Evolutionary conservation across 2,329 filamentous ascomycete species (phyloP).

Genomic region (Neopestalotiopsis rosae): DNA sequence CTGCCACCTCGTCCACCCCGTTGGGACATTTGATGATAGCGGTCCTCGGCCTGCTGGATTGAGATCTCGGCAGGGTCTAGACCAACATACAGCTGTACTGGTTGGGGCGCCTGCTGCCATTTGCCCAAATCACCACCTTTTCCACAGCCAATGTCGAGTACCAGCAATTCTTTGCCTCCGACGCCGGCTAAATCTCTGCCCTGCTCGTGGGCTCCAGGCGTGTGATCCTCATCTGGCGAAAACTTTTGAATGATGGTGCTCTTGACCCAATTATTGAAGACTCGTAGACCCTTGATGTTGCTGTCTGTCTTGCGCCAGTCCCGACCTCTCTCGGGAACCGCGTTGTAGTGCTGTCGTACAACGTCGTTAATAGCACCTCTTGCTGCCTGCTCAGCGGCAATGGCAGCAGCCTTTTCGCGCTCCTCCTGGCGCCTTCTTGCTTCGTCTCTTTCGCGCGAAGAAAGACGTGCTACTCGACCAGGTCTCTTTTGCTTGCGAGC

Average conservation of each 20-base stretch:
- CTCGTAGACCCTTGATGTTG: constrained; percentile 90
- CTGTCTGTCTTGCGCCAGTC: constrained; percentile 95
- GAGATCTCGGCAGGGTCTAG: constrained; percentile 92
- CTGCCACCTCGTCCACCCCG: constrained; percentile 56
- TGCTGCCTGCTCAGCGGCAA: constrained; percentile 40
- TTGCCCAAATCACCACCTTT: constrained; percentile 96
- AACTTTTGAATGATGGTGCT: constrained; percentile 97
- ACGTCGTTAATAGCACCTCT: constrained; percentile 73
- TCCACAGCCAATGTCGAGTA: constrained; percentile 94
- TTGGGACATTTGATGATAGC: constrained; percentile 75
- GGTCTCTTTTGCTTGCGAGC: constrained; percentile 74
- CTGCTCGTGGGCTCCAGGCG: constrained; percentile 62
- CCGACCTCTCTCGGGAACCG: constrained; percentile 88
- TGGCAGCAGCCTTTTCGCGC: constrained; percentile 51
- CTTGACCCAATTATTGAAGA: constrained; percentile 99
- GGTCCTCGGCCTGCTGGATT: constrained; percentile 86
- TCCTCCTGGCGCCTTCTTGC: constrained; percentile 68
- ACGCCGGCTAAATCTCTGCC: constrained; percentile 46
- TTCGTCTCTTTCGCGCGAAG: constrained; percentile 69
- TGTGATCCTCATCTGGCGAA: constrained; percentile 77
- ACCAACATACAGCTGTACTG: constrained; percentile 91
- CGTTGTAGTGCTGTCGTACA: constrained; percentile 94
- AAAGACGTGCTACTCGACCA: constrained; percentile 69
- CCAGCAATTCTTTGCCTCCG: constrained; percentile 68
- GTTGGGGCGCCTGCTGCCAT: constrained; percentile 93